A percentile compares a stretch with the other conserved stretches of the same genome.
Evolutionary conservation across 2,329 filamentous ascomycete genomes (phyloP).

Genomic region (Fusarium sp.): DNA sequence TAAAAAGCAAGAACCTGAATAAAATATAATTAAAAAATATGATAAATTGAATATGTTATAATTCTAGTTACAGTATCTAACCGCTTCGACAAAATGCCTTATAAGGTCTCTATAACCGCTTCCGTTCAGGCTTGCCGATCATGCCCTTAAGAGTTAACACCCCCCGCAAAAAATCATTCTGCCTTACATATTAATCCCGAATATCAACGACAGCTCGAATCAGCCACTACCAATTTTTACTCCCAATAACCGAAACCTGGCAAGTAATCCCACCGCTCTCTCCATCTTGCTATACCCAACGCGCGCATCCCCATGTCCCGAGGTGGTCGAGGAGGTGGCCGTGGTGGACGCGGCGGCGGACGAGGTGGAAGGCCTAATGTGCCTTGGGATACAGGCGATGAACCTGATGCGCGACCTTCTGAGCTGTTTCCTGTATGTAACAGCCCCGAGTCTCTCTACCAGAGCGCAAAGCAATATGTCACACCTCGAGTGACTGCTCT

Average conservation of each 20-base stretch:
- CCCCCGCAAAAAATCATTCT: constrained; percentile 42
- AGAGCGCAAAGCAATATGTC: not conserved
- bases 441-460: not conserved
- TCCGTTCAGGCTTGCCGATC: too few species aligned
- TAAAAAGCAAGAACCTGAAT: too few species aligned
- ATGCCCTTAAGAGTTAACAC: constrained; percentile 26
- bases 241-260: too few species aligned
- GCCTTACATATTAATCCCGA: constrained; percentile 25
- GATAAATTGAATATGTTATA: too few species aligned
- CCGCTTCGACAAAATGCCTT: too few species aligned
- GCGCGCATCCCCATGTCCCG: constrained; percentile 56
- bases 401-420: constrained; percentile 65
- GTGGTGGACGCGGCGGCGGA: constrained; percentile 60
- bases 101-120: too few species aligned
- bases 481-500: constrained; percentile 15
- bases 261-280: not conserved
- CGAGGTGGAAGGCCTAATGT: constrained; percentile 57
- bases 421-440: constrained; percentile 65
- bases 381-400: constrained; percentile 63
- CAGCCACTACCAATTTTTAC: too few species aligned
- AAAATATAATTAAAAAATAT: too few species aligned
- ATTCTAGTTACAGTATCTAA: too few species aligned
- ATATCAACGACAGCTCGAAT: not conserved
- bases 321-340: constrained; percentile 62
- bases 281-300: not conserved